Percentiles rank a stretch among this genome's conserved stretches.
Conservation (phyloP, 371 early-diverging fungal genomes). For the Cladochytrium tenue region DNA sequence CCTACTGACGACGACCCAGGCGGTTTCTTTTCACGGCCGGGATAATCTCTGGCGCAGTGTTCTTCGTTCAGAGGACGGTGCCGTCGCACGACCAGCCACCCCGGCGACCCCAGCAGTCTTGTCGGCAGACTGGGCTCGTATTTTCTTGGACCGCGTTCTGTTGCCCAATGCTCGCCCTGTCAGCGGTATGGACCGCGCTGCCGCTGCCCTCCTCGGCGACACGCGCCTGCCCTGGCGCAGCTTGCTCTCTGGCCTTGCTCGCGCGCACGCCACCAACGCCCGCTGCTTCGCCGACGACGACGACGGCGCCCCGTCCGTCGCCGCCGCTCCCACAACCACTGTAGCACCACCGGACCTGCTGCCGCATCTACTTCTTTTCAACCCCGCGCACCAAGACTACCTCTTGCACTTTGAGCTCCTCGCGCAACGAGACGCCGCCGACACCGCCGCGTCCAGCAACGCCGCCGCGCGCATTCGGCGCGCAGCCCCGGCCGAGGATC, state of each 20-base stretch:
- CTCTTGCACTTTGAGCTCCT: constrained; percentile 27
- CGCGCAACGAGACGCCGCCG: neutral
- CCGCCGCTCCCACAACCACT: no score
- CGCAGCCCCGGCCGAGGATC: neutral
- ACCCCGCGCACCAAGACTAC: constrained; percentile 45
- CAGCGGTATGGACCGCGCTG: constrained; percentile 26
- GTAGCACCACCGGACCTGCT: no score
- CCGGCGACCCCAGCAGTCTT: neutral
- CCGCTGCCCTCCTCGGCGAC: constrained; percentile 25
- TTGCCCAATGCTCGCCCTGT: constrained; percentile 35
- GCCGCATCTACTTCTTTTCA: constrained; percentile 45
- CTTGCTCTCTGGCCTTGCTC: constrained; percentile 22
- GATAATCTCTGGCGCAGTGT: constrained; percentile 45
- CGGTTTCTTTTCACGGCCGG: constrained; percentile 39
- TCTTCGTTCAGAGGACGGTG: neutral
- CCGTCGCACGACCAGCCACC: neutral
- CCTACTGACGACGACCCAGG: no score
- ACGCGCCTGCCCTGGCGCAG: constrained; percentile 31
- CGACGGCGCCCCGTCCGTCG: no score
- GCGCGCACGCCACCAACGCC: constrained; percentile 7
- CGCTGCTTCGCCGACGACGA: constrained; percentile 28
- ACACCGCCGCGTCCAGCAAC: no score
- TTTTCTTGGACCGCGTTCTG: constrained; percentile 49
- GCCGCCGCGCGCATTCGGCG: no score
- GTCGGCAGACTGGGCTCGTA: constrained; percentile 37